Evolutionary conservation across 768 basidiomycete genomes (phyloP), one percentile per base, ranked within the genome.

Genomic region (Pisolithus orientalis): DNA sequence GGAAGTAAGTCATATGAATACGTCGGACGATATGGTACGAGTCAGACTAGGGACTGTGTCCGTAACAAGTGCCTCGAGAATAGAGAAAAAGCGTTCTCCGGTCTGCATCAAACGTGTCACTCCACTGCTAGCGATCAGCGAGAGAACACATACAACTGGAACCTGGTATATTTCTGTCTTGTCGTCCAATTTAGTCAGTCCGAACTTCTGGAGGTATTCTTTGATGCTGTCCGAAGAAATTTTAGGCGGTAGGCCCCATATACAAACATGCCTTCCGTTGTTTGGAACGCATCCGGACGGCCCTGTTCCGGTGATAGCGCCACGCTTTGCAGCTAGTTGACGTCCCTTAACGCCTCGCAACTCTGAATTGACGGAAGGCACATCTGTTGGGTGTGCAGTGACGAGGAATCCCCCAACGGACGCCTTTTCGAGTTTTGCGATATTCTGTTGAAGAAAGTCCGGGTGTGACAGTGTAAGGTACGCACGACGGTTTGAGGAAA

Each of bases 11-110:
- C 73, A 81, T 76, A 63, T 92, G 86, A 43, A 84, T 53, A 37
- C 71, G 65, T 47, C 85, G 80, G 17, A 82, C 83, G 25, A 90
- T 67, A 49, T 79, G 79, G 58, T 87, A 80, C 1, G 90, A 90
- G 60, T 90, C 85, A 8, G 85, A 74, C 16, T n/a, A 74, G 68
- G 0, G 80, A 80, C 2, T 68, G 64, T 49, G 85, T 65, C 32
- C 79, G 80, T 27, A 90, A 72, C 9, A 83, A 57, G 57, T 78
- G 80, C 44, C 79, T 77, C 25, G 82, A 75, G 57, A 69, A 72
- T 52, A 79, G 42, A 6, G 75, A 69, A 57, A 78, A 81, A 37
- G 66, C 60, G 21, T 59, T 59, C 17, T 67, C 48, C 29, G 72
- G 72, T 44, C 75, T 75, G 54, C 1, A 31, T 37, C 54, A 25